phyloP scores from a whole-genome alignment of 2,329 filamentous ascomycete genomes.

The Blumeriella jaapii region DNA sequence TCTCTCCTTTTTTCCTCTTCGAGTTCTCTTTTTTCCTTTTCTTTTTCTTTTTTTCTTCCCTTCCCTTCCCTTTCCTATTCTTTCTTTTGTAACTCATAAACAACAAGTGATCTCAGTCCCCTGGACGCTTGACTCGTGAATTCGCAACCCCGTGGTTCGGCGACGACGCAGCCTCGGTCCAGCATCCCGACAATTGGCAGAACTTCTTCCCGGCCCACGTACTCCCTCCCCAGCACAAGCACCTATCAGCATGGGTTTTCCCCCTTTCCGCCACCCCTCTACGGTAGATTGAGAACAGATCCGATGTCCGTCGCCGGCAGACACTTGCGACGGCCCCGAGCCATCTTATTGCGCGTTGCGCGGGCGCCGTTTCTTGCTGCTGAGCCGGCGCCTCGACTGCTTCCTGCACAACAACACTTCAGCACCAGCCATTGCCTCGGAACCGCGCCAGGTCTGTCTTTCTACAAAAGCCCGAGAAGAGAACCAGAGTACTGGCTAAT shows the following conservation, averaged over 20 bases:
- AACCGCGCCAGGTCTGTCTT: constrained; percentile 1
- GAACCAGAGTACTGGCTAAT: neutral
- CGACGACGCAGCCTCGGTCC: no score
- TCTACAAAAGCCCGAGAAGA: constrained; percentile 5
- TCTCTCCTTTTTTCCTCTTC: no score
- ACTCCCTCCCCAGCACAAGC: neutral
- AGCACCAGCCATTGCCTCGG: neutral
- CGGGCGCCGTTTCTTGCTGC: neutral
- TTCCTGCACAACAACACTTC: neutral
- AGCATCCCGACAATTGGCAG: no score
- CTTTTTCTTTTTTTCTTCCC: no score
- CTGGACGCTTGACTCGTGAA: no score
- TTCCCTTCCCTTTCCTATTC: no score
- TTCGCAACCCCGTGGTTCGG: no score
- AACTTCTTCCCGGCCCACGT: neutral
- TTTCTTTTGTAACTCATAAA: no score
- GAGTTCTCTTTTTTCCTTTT: no score
- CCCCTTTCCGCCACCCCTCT: neutral
- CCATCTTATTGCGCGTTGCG: neutral
- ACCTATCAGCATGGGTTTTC: constrained; percentile 1
- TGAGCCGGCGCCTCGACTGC: neutral
- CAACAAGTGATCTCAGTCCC: no score
- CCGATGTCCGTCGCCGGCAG: constrained; percentile 3
- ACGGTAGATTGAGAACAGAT: neutral
- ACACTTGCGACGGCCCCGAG: neutral